A percentile compares a stretch with the other conserved stretches of the same genome.
Evolutionary conservation across 805 yeast genomes (phyloP).

Genomic region (Blastobotrys americana): DNA sequence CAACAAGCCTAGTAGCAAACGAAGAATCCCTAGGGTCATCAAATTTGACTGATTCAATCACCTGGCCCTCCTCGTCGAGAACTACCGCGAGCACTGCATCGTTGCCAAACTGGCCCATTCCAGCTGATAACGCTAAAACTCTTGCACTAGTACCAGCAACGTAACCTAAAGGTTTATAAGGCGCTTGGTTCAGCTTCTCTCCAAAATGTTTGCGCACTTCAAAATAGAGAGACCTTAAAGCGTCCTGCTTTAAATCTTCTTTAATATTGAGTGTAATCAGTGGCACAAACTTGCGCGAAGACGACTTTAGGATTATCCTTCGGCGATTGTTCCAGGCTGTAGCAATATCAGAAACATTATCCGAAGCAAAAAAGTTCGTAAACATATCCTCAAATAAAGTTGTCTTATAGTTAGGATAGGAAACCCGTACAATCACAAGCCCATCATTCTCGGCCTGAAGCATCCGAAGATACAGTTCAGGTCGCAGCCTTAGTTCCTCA

Average conservation of each 20-base stretch:
- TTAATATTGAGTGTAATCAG: slow-evolving; percentile 68
- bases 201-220: slow-evolving; percentile 65
- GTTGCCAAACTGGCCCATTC: slow-evolving; percentile 70
- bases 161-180: slow-evolving; percentile 73
- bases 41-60: slow-evolving; percentile 69
- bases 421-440: slow-evolving; percentile 56
- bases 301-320: slow-evolving; percentile 54
- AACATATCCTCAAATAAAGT: slow-evolving; percentile 35
- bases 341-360: slow-evolving; percentile 58
- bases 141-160: slow-evolving; percentile 79
- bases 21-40: slow-evolving; percentile 52
- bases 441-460: slow-evolving; percentile 82
- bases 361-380: slow-evolving; percentile 29
- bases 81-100: slow-evolving; percentile 83
- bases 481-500: slow-evolving; percentile 62
- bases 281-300: slow-evolving; percentile 60
- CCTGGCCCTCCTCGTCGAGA: slow-evolving; percentile 72
- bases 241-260: slow-evolving; percentile 69
- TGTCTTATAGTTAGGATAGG: slow-evolving; percentile 41
- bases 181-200: slow-evolving; percentile 83
- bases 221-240: slow-evolving; percentile 62
- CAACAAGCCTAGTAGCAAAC: slow-evolving; percentile 58
- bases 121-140: slow-evolving; percentile 74
- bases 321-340: slow-evolving; percentile 77
- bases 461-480: slow-evolving; percentile 84